Percentiles rank a stretch among this genome's conserved stretches.
Conservation (phyloP, 495 filamentous ascomycete species). For the Tuber borchii region DNA sequence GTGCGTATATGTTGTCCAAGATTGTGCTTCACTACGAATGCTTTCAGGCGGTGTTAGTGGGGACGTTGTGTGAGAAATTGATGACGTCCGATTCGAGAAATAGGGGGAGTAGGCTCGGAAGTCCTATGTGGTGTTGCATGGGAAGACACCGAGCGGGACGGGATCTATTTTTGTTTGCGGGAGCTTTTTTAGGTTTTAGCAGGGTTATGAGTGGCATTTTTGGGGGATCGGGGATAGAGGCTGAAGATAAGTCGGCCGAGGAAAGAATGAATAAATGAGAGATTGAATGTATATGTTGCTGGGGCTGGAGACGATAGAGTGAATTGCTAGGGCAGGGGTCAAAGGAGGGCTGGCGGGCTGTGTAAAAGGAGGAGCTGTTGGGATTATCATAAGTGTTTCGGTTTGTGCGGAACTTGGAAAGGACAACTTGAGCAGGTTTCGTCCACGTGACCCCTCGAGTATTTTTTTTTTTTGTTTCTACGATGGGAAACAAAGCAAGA, state of each 20-base stretch:
- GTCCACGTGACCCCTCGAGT: not conserved
- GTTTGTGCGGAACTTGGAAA: not conserved
- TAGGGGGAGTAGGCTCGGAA: not conserved
- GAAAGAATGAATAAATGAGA: not conserved
- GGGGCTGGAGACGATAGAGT: not conserved
- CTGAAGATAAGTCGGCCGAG: not conserved
- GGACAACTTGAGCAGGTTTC: not conserved
- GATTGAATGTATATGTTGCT: not conserved
- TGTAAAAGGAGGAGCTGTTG: not conserved
- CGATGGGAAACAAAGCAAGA: not conserved
- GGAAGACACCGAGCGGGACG: not conserved
- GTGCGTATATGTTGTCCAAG: not conserved
- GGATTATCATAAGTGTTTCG: not conserved
- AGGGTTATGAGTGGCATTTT: not conserved
- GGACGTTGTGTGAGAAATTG: not conserved
- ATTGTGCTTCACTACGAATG: not conserved
- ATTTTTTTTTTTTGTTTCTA: not conserved
- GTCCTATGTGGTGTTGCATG: not conserved
- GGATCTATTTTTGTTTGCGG: not conserved
- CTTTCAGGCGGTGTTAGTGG: not conserved
- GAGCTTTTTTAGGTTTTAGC: not conserved
- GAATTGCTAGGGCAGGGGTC: not conserved
- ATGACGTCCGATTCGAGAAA: not conserved
- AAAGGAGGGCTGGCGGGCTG: not conserved
- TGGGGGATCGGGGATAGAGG: not conserved